A percentile compares a stretch with the other conserved stretches of the same genome.
Evolutionary conservation across 176 grass and related monocot species (phyloP).

Genomic region (Urochloa ruziziensis): DNA sequence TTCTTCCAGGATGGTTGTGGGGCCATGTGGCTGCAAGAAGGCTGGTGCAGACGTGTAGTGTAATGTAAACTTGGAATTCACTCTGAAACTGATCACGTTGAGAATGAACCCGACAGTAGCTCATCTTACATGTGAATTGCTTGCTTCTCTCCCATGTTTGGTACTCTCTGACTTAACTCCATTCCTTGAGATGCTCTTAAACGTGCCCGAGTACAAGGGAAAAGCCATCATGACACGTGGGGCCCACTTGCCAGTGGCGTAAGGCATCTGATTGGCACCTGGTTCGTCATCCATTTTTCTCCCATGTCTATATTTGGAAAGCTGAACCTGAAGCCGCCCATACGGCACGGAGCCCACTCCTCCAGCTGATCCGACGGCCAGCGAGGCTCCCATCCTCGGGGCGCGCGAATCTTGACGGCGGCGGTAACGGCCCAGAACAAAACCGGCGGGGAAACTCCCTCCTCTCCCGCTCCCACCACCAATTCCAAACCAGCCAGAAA

Average conservation of each 20-base stretch:
- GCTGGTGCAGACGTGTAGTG: too few relatives aligned
- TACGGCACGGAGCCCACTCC: conserved; percentile 6
- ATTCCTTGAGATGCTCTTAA: not conserved
- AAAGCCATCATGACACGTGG: not conserved
- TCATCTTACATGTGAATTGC: not conserved
- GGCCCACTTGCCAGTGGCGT: not conserved
- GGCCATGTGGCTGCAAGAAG: not conserved
- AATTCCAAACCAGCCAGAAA: not conserved
- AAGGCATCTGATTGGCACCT: not conserved
- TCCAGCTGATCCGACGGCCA: not conserved
- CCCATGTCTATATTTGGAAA: not conserved
- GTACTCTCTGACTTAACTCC: not conserved
- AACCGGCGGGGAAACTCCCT: conserved; percentile 20
- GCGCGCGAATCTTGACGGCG: conserved; percentile 19
- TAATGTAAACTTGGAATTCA: not conserved
- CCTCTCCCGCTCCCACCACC: not conserved
- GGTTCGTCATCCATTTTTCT: not conserved
- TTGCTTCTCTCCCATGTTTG: not conserved
- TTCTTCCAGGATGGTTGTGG: not conserved
- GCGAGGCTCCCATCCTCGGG: too few relatives aligned
- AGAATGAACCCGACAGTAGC: not conserved
- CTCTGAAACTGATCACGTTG: not conserved
- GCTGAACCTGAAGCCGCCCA: conserved; percentile 33
- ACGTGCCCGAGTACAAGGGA: too few relatives aligned
- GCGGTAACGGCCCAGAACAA: not conserved